Conservation (phyloP, 495 filamentous ascomycete species). For the Penicillium simplicissimum region DNA sequence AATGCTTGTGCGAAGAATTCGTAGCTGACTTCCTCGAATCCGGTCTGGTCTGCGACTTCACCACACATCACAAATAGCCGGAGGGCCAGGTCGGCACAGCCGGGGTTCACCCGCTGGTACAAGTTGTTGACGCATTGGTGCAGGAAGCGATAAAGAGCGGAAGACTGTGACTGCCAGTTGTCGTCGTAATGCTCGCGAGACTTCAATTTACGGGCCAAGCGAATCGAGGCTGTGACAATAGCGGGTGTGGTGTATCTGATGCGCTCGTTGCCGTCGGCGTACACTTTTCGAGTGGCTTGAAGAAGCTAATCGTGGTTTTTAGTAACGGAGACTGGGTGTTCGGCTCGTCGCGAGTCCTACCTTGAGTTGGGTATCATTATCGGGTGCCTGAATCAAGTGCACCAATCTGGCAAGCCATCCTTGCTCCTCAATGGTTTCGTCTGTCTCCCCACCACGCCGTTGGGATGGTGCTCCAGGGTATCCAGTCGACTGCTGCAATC, state of each 20-base stretch:
- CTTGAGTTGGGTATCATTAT: slow-evolving; percentile 94
- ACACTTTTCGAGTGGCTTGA: slow-evolving; percentile 84
- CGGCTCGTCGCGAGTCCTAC: slow-evolving; percentile 30
- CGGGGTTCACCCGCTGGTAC: slow-evolving; percentile 79
- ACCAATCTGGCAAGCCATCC: slow-evolving; percentile 91
- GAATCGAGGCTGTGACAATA: slow-evolving; percentile 85
- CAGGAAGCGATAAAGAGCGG: slow-evolving; percentile 91
- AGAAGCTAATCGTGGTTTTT: slow-evolving; percentile 59
- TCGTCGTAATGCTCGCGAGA: slow-evolving; percentile 90
- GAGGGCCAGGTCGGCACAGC: slow-evolving; percentile 80
- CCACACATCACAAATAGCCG: slow-evolving; percentile 89
- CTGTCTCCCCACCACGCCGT: slow-evolving; percentile 71
- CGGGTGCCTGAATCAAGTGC: slow-evolving; percentile 76
- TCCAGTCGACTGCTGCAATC: slow-evolving; percentile 76
- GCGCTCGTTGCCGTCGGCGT: slow-evolving; percentile 89
- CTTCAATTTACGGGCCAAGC: slow-evolving; percentile 88
- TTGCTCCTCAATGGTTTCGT: slow-evolving; percentile 97
- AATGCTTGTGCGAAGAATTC: slow-evolving; percentile 99
- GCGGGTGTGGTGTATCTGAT: slow-evolving; percentile 95
- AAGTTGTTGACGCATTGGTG: slow-evolving; percentile 84
- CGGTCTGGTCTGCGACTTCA: slow-evolving; percentile 88
- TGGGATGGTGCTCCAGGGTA: slow-evolving; percentile 76
- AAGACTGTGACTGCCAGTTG: slow-evolving; percentile 88
- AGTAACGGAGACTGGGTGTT: slow-evolving; percentile 16
- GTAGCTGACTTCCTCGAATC: slow-evolving; percentile 93